A percentile compares a stretch with the other conserved stretches of the same genome.
Conservation (phyloP, 371 early-diverging fungal species). For the Syncephalis fuscata region DNA sequence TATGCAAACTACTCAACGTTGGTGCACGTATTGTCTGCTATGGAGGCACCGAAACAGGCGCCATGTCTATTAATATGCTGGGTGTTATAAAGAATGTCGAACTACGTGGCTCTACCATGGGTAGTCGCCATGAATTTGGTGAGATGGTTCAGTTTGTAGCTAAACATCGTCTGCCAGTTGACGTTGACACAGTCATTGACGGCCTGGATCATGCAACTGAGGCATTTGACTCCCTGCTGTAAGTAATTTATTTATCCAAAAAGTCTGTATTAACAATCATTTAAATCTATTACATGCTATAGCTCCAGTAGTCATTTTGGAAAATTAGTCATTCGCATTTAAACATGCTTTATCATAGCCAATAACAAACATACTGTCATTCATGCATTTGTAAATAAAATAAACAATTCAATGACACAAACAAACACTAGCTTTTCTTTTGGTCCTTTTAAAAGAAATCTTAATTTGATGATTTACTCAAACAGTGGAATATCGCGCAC, state of each 20-base stretch:
- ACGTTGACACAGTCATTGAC: constrained; percentile 1
- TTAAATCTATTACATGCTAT: too few species aligned
- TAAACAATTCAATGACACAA: too few species aligned
- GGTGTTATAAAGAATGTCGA: constrained; percentile 36
- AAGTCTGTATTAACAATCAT: too few species aligned
- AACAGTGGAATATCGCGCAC: constrained; percentile 36
- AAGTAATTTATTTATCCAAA: not conserved
- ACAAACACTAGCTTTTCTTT: too few species aligned
- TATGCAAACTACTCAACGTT: constrained; percentile 12
- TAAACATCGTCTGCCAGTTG: constrained; percentile 2
- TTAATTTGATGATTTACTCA: constrained; percentile 1
- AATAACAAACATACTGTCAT: too few species aligned
- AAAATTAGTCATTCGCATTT: too few species aligned
- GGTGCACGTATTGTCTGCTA: too few species aligned
- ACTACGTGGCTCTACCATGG: constrained; percentile 43
- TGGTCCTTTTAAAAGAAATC: too few species aligned
- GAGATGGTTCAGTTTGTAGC: constrained; percentile 6
- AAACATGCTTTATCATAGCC: too few species aligned
- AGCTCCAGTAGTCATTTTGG: too few species aligned
- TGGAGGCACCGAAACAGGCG: constrained; percentile 23
- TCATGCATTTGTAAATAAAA: too few species aligned
- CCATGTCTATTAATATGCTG: constrained; percentile 19
- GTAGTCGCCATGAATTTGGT: constrained; percentile 12
- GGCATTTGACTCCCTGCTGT: not conserved
- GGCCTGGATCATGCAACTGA: not conserved